Evolutionary conservation across 2,329 filamentous ascomycete genomes (phyloP).

Genomic region (Herpotrichia juniperi): DNA sequence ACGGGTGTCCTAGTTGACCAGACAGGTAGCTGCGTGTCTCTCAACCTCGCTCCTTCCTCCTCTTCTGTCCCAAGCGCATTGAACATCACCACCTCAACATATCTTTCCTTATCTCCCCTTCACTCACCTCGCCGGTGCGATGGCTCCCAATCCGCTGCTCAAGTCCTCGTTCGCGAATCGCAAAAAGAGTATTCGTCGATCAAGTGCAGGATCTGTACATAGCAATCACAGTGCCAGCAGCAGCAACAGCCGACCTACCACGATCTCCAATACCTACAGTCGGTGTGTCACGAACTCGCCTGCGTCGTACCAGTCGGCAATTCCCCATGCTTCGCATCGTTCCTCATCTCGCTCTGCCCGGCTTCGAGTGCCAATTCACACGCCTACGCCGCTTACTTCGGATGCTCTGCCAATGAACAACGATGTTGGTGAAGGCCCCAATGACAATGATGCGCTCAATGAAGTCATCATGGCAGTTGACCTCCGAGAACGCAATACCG

Average conservation of each 20-base stretch:
- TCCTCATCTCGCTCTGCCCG: not conserved
- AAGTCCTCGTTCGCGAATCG: conserved; percentile 6
- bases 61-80: not conserved
- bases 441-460: conserved; percentile 59
- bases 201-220: not conserved
- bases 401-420: not conserved
- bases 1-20: too few relatives aligned
- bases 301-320: too few relatives aligned
- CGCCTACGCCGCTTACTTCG: conserved; percentile 3
- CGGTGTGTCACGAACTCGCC: too few relatives aligned
- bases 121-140: not conserved
- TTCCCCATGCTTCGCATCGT: not conserved
- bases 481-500: conserved; percentile 68
- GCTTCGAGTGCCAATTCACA: not conserved
- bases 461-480: conserved; percentile 84
- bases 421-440: conserved; percentile 22
- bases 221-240: not conserved
- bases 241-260: not conserved
- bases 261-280: too few relatives aligned
- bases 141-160: conserved; percentile 2
- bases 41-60: not conserved
- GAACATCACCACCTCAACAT: not conserved
- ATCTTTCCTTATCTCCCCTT: not conserved
- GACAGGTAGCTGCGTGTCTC: too few relatives aligned
- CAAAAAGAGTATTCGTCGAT: conserved; percentile 4